phyloP scores from a whole-genome alignment of 202 grass and related monocot species.

The Dendrocalamus latiflorus region DNA sequence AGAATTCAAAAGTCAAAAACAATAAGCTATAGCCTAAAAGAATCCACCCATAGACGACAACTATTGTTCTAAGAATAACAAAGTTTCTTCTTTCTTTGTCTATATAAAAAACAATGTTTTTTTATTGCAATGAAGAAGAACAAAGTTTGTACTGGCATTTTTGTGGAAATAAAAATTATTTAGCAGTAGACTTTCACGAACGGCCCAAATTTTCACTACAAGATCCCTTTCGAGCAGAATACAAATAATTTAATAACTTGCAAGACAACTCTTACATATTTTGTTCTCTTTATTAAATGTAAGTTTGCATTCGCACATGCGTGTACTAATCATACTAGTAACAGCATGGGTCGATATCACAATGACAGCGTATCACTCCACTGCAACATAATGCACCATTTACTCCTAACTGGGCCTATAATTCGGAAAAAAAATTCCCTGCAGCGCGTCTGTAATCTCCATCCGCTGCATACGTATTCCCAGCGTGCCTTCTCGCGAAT shows the following conservation, averaged over 20 bases:
- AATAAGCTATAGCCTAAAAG: no score
- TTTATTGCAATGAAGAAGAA: no score
- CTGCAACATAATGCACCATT: not conserved
- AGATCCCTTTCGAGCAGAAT: constrained; percentile 14
- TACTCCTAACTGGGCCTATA: not conserved
- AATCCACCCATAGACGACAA: no score
- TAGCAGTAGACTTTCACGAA: not conserved
- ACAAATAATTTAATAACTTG: constrained; percentile 29
- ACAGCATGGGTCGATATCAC: constrained; percentile 3
- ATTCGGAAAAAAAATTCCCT: no score
- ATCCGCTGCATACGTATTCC: no score
- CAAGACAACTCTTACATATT: constrained; percentile 15
- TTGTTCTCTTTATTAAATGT: constrained; percentile 19
- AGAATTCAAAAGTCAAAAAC: no score
- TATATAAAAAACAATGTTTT: no score
- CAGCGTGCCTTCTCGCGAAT: no score
- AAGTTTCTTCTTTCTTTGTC: no score
- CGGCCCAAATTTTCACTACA: not conserved
- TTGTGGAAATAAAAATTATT: not conserved
- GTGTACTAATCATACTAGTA: not conserved
- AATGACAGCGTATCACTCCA: not conserved
- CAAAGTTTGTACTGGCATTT: not conserved
- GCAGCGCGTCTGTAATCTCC: no score
- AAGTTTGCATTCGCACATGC: constrained; percentile 32
- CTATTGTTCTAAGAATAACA: not conserved